Conservation (phyloP, 1,139 yeast species). For the Candida labiduridarum region DNA sequence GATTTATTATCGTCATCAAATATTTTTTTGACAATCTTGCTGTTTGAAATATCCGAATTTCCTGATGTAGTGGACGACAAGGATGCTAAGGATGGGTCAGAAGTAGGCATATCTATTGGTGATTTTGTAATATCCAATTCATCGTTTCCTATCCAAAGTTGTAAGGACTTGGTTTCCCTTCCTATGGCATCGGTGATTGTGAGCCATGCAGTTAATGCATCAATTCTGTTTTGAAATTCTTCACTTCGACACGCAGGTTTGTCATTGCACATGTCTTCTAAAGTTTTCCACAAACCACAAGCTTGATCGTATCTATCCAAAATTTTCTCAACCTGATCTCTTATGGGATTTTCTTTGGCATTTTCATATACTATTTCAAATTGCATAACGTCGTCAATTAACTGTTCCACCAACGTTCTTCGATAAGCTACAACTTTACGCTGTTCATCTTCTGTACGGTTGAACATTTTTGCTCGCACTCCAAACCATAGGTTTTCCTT, state of each 20-base stretch:
- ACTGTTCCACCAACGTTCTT: constrained; percentile 71
- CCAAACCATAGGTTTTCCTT: constrained; percentile 85
- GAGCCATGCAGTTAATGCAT: constrained; percentile 84
- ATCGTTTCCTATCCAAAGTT: constrained; percentile 78
- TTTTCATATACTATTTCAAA: constrained; percentile 56
- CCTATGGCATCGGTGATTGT: constrained; percentile 73
- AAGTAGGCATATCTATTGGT: constrained; percentile 26
- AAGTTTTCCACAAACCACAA: constrained; percentile 78
- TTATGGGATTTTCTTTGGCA: constrained; percentile 30
- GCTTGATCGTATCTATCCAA: constrained; percentile 68
- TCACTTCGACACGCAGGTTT: constrained; percentile 71
- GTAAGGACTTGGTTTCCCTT: constrained; percentile 57
- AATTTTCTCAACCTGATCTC: constrained; percentile 56
- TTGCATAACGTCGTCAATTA: constrained; percentile 69
- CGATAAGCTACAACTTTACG: constrained; percentile 68
- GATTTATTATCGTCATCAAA: constrained; percentile 63
- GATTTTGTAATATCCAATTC: constrained; percentile 63
- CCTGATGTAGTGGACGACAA: constrained; percentile 4
- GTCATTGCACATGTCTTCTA: constrained; percentile 75
- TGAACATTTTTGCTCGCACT: constrained; percentile 76
- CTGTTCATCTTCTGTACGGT: constrained; percentile 83
- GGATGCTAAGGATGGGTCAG: neutral
- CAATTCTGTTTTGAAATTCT: constrained; percentile 67
- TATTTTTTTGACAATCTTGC: constrained; percentile 37
- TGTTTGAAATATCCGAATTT: constrained; percentile 31